phyloP scores from a whole-genome alignment of 108 stramenopile species.

The Cyclostephanos tholiformis region DNA sequence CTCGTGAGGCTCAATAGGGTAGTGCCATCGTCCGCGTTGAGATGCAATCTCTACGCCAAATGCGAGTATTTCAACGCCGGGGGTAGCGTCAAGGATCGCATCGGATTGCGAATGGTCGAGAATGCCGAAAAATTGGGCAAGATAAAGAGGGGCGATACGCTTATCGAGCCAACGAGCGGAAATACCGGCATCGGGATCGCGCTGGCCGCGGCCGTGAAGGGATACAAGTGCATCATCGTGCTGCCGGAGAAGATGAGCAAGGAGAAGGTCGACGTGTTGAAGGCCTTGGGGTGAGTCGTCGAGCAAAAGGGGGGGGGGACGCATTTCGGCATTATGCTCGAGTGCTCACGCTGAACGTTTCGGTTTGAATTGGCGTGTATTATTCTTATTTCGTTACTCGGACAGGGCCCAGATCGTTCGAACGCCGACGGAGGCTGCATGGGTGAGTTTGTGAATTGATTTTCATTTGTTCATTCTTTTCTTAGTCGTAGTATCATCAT shows the following conservation, averaged over 20 bases:
- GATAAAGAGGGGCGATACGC: conserved; percentile 88
- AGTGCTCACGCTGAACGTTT: too few species aligned
- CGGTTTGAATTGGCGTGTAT: neutral
- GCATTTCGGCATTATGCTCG: too few species aligned
- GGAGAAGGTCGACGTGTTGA: conserved; percentile 93
- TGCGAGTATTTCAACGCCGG: conserved; percentile 88
- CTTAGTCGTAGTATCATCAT: too few species aligned
- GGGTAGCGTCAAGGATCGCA: conserved; percentile 92
- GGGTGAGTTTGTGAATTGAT: conserved; percentile 18
- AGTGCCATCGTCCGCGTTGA: conserved; percentile 52
- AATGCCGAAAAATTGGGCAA: conserved; percentile 68
- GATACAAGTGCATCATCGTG: conserved; percentile 89
- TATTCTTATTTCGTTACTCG: neutral
- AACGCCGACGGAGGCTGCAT: conserved; percentile 91
- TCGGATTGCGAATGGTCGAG: conserved; percentile 81
- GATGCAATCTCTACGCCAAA: conserved; percentile 78
- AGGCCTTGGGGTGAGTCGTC: conserved; percentile 70
- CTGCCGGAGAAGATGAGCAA: conserved; percentile 95
- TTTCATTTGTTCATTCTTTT: neutral
- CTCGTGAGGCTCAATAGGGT: conserved; percentile 73
- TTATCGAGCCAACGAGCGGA: conserved; percentile 96
- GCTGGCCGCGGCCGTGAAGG: conserved; percentile 85
- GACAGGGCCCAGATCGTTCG: conserved; percentile 83
- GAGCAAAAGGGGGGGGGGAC: too few species aligned
- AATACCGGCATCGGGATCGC: conserved; percentile 97